phyloP scores from a whole-genome alignment of 768 basidiomycete species.

The Mycena filopes region DNA sequence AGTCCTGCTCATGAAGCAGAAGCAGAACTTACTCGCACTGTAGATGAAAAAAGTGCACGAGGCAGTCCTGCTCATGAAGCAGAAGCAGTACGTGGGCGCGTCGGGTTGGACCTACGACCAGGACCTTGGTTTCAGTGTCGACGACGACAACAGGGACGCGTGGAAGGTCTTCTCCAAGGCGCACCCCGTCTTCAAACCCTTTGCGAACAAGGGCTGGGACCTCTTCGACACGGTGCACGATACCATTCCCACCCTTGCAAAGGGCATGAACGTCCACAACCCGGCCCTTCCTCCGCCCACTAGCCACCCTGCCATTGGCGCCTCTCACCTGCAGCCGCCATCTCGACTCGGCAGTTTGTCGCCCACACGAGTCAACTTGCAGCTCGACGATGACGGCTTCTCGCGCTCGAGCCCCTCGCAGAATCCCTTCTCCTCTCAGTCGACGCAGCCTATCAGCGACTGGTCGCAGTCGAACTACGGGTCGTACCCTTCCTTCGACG shows the following conservation, averaged over 20 bases:
- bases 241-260: slow-evolving; percentile 2
- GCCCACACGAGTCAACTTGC: no score
- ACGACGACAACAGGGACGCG: slow-evolving; percentile 2
- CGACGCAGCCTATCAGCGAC: not conserved
- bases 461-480: not conserved
- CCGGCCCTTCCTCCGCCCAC: no score
- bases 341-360: no score
- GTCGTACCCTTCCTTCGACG: no score
- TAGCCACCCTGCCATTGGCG: no score
- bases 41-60: no score
- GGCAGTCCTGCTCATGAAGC: slow-evolving; percentile 1
- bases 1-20: slow-evolving; percentile 2
- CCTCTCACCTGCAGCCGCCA: no score
- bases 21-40: not conserved
- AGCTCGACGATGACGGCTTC: not conserved
- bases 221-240: no score
- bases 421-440: not conserved
- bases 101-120: slow-evolving; percentile 20
- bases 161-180: slow-evolving; percentile 12
- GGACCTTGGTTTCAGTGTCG: slow-evolving; percentile 16
- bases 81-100: slow-evolving; percentile 1
- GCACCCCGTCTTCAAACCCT: slow-evolving; percentile 20
- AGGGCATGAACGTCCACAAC: slow-evolving; percentile 7
- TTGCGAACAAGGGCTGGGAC: slow-evolving; percentile 18
- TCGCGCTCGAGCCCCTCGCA: not conserved